A percentile compares a stretch with the other conserved stretches of the same genome.
Conservation (phyloP, 306 rosid genomes). For the Quercus glauca region DNA sequence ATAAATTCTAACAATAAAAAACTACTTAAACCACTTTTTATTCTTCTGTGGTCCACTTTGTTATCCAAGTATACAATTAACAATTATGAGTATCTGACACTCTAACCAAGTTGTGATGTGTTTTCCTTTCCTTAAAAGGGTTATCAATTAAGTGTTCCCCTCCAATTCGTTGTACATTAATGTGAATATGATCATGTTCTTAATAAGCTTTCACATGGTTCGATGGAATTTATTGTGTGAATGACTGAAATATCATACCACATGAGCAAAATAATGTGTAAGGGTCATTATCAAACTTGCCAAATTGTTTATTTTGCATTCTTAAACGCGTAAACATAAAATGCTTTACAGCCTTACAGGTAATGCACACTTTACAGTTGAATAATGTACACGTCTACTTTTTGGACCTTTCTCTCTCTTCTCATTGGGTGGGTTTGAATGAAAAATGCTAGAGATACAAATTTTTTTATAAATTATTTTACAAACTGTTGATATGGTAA, state of each 20-base stretch:
- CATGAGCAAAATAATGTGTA: background rate
- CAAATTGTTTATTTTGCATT: background rate
- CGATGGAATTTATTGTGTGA: background rate
- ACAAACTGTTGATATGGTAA: accelerated
- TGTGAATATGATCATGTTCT: slow-evolving; percentile 10
- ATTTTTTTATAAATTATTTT: too few relatives aligned
- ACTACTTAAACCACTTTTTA: slow-evolving; percentile 23
- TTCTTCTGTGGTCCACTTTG: background rate
- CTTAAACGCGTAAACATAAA: slow-evolving; percentile 6
- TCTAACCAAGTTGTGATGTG: background rate
- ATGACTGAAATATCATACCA: background rate
- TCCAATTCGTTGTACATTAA: too few relatives aligned
- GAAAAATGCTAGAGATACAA: accelerated
- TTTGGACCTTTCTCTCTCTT: background rate
- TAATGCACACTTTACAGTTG: slow-evolving; percentile 18
- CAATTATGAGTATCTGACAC: too few relatives aligned
- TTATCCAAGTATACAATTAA: background rate
- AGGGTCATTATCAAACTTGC: background rate
- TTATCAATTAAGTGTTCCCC: too few relatives aligned
- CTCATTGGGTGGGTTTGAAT: too few relatives aligned
- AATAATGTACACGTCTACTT: background rate
- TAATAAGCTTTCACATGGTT: slow-evolving; percentile 24
- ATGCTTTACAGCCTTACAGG: slow-evolving; percentile 34
- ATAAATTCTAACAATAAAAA: background rate
- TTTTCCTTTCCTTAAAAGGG: background rate